Base-by-base conservation (phyloP, 2,329 filamentous ascomycete genomes). In the Diplodia scrobiculata region DNA sequence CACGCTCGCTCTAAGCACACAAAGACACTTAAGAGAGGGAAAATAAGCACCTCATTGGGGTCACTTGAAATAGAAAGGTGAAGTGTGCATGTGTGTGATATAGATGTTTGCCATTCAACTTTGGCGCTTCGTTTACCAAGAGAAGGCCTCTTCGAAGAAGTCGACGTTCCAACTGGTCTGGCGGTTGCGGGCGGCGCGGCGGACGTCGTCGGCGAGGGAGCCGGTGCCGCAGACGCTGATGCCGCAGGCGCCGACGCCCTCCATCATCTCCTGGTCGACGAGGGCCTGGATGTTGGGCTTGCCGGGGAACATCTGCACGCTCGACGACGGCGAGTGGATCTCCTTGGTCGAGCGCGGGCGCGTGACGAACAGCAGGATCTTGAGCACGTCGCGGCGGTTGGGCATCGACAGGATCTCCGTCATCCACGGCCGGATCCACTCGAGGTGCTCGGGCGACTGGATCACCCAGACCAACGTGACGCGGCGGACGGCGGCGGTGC, bases 401-500 rank as follows among this genome's bases (percentile, higher is more conserved):
- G 91, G 90, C 84, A 97, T 89, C 66, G 85, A 84, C 36, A 98
- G 83, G 64, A 98, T 91, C 73, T 89, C 84, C 3, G 89, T 92
- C 90, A 93, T 92, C 89, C 91, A 98, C 5, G 91, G 91, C 7
- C 91, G 87, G 67, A 96, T 91, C 94, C 95, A 98, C 77, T 97
- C 92, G 7, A 98, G 85, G 66, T 94, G 89, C 73, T 97, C 90
- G 45, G 90, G 89, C 65, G 92, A 91, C 68, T 95, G 91, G 69
- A 98, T 90, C 73, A 97, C 89, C 95, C 95, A 98, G 68, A 97
- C 87, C 7, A 98, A 86, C 1, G 89, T 91, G 54, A 98, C 80
- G 48, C 89, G 87, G 62, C 92, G 89, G 3, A 91, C 92, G 4
- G 94, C 92, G 45, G 92, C 87, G 0, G 88, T 92, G 67, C 71